Percentiles rank a stretch among this genome's conserved stretches.
Conservation (phyloP, 305 asterid species). For the Fraxinus angustifolia region DNA sequence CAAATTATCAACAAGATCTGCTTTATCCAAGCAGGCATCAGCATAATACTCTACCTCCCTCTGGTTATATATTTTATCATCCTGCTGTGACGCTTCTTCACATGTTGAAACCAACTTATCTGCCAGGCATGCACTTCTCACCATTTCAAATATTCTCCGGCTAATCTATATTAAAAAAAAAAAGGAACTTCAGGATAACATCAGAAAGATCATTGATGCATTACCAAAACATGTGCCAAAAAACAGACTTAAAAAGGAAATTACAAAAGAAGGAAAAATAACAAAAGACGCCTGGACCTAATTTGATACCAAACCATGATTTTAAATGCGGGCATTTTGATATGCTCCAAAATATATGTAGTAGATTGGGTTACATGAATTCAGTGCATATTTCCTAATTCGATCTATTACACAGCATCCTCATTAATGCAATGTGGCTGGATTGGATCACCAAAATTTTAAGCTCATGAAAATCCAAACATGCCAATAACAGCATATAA, state of each 20-base stretch:
- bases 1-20: slow-evolving; percentile 20
- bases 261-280: neutral
- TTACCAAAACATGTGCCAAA: slow-evolving; percentile 8
- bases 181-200: slow-evolving; percentile 9
- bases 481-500: neutral
- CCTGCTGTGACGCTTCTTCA: slow-evolving; percentile 20
- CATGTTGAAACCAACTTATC: slow-evolving; percentile 4
- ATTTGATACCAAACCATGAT: neutral
- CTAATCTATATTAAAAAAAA: slow-evolving; percentile 55
- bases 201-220: neutral
- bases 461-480: neutral
- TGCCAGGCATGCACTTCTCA: slow-evolving; percentile 20
- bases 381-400: neutral
- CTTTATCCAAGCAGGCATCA: slow-evolving; percentile 36
- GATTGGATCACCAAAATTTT: neutral
- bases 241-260: neutral
- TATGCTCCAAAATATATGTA: neutral
- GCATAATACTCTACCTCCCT: slow-evolving; percentile 36
- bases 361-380: neutral
- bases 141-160: slow-evolving; percentile 33
- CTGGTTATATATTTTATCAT: slow-evolving; percentile 35
- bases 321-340: slow-evolving; percentile 5
- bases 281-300: neutral
- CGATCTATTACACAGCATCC: neutral
- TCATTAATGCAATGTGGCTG: neutral